Evolutionary conservation across 1,284 basidiomycete species (phyloP), one percentile per base, ranked within the genome.

Genomic region (Gomphus bonarii): DNA sequence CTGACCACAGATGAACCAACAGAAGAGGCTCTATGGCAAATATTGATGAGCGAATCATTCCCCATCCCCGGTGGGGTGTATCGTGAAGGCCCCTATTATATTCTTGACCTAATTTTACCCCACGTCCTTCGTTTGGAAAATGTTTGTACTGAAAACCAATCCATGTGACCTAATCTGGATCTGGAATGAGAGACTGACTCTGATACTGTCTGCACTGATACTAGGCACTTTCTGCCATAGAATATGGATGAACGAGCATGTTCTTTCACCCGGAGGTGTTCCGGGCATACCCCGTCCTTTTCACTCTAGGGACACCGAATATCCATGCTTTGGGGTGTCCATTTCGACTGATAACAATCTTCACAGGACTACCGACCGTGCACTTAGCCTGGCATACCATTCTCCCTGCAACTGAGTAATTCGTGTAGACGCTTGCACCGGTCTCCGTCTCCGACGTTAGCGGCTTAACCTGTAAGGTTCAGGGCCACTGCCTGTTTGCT

Each of bases 311-410:
- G 38, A 77, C 76, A n/a, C 84, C 84, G 1, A 72, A 68, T 12
- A 67, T 86, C 3, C 68, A 67, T 70, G 1, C 68, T 86, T 18
- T 84, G 80, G 80, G 82, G 81, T 35, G 79, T 85, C 2, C 82
- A 84, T 58, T 63, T 85, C 30, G 75, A 81, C 56, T 66, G 51
- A 62, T 69, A 10, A 63, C 70, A 31, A 73, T 77, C 48, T 67
- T 77, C 38, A 63, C 61, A 36, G 72, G 66, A 10, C 66, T 86
- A 25, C 64, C 62, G 16, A 72, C 76, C 12, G 63, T 86, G 18
- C 76, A 81, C 61, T 67, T 86, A 38, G 74, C 78, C 0, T 84
- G 76, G 65, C 82, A 83, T 59, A 65, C 75, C 9, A 69, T 80
- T 16, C 76, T 81, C 8, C 82, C 82, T 0, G 71, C 75, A 1